Conservation (phyloP, 345 rosid genomes). For the Diplotaxis tenuifolia region DNA sequence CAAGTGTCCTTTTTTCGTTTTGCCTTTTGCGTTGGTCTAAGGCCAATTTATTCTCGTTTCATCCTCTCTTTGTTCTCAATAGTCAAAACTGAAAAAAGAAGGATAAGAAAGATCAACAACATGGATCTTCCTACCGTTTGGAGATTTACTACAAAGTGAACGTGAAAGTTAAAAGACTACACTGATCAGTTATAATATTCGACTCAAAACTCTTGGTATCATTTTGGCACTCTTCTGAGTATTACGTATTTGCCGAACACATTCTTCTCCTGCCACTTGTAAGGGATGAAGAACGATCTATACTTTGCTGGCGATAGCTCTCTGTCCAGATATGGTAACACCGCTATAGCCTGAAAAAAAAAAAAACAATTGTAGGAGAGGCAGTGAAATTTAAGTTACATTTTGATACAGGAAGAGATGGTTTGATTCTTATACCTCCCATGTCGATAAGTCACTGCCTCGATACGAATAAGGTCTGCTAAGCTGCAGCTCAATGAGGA, state of each 20-base stretch:
- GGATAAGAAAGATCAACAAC: constrained; percentile 7
- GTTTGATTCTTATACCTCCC: constrained; percentile 68
- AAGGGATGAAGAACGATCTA: constrained; percentile 88
- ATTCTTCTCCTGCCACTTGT: constrained; percentile 76
- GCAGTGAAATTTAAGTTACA: background rate
- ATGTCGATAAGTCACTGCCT: constrained; percentile 79
- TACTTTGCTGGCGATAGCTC: constrained; percentile 81
- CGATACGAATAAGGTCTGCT: constrained; percentile 64
- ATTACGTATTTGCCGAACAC: constrained; percentile 86
- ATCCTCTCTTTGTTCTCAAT: too few species aligned
- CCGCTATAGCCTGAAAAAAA: constrained; percentile 72
- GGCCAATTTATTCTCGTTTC: constrained; percentile 25
- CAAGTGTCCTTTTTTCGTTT: background rate
- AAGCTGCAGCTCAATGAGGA: constrained; percentile 87
- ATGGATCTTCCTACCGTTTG: constrained; percentile 2
- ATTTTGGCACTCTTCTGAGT: constrained; percentile 48
- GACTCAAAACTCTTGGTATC: constrained; percentile 5
- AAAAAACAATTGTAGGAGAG: background rate
- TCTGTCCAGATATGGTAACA: constrained; percentile 82
- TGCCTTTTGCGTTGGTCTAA: constrained; percentile 29
- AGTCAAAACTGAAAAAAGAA: background rate
- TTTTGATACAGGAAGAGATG: background rate
- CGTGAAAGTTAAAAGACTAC: constrained; percentile 17
- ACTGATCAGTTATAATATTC: constrained; percentile 7
- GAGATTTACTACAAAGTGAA: constrained; percentile 3